These are phyloP conservation scores for Trichoderma sp. DNA, from an alignment of 2,329 filamentous ascomycete genomes.

Conservation along the genomic window DNA sequence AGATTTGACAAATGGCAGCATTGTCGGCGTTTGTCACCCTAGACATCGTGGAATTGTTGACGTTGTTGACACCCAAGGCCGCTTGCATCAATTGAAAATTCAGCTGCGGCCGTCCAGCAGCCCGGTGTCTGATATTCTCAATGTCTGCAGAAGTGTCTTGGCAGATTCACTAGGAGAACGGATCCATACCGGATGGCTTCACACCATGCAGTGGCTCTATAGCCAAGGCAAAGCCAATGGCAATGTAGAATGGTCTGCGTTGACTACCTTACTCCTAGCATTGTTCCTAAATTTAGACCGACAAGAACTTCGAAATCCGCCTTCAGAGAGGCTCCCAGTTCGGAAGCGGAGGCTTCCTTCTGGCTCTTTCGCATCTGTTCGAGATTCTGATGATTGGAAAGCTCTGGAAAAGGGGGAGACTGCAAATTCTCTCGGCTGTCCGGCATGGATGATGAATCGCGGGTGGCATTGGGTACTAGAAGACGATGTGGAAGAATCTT, in stretches of 20 bases:
- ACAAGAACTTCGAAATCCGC: conserved; percentile 36
- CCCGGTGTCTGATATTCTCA: conserved; percentile 64
- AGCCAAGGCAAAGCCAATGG: conserved; percentile 50
- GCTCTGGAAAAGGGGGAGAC: conserved; percentile 52
- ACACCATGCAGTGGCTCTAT: conserved; percentile 70
- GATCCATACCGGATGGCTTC: conserved; percentile 73
- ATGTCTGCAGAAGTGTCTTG: conserved; percentile 66
- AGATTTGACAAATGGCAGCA: conserved; percentile 51
- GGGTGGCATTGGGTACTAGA: conserved; percentile 76
- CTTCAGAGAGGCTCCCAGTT: conserved; percentile 36
- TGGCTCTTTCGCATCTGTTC: conserved; percentile 43
- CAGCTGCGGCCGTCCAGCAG: conserved; percentile 66
- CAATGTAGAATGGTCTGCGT: conserved; percentile 70
- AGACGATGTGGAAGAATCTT: conserved; percentile 47
- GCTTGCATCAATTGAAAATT: conserved; percentile 68
- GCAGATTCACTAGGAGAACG: conserved; percentile 62
- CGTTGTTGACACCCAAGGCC: conserved; percentile 64
- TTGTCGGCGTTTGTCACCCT: conserved; percentile 61
- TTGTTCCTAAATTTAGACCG: conserved; percentile 64
- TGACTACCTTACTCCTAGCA: conserved; percentile 66
- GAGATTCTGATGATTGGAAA: conserved; percentile 52
- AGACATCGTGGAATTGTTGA: conserved; percentile 66
- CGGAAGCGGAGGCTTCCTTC: conserved; percentile 42
- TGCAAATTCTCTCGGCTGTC: conserved; percentile 53
- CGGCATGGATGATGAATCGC: conserved; percentile 62